Evolutionary conservation across 1,284 basidiomycete genomes (phyloP).

Genomic region (Coniophora puteana): DNA sequence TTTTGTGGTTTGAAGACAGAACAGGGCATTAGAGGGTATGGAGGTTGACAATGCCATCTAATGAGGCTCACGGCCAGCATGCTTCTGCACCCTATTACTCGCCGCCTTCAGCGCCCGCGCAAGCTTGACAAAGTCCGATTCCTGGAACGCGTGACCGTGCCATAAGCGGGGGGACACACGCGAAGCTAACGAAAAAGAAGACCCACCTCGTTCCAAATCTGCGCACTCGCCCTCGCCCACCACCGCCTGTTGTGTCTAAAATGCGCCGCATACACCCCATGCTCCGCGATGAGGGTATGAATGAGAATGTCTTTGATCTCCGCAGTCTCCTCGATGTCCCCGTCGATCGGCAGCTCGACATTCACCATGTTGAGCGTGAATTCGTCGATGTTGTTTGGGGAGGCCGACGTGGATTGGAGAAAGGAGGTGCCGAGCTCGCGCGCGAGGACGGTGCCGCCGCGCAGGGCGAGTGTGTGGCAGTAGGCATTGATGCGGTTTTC

Average conservation of each 20-base stretch:
- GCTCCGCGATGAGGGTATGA: constrained; percentile 34
- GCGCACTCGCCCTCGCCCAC: constrained; percentile 71
- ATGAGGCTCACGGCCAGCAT: too few species aligned
- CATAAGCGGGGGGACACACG: too few species aligned
- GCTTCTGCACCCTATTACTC: too few species aligned
- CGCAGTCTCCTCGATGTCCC: constrained; percentile 23
- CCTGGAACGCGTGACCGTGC: too few species aligned
- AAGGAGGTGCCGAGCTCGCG: constrained; percentile 63
- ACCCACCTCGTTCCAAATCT: constrained; percentile 73
- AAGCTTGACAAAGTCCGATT: too few species aligned
- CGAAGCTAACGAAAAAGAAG: too few species aligned
- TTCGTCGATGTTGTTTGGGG: too few species aligned
- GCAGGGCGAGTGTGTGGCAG: constrained; percentile 69
- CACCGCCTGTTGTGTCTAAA: constrained; percentile 60
- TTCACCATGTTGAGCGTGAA: constrained; percentile 74
- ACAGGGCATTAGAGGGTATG: too few species aligned
- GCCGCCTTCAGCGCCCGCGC: too few species aligned
- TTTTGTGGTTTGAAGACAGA: too few species aligned
- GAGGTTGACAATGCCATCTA: too few species aligned
- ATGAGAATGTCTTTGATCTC: constrained; percentile 33
- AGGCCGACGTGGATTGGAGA: too few species aligned
- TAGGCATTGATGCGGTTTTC: constrained; percentile 78
- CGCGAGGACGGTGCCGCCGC: constrained; percentile 66
- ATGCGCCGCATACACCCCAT: constrained; percentile 30
- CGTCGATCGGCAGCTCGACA: constrained; percentile 51